A percentile compares a stretch with the other conserved stretches of the same genome.
These are phyloP conservation scores for Boletus rubescentipes DNA, from an alignment of 768 basidiomycete genomes.

Conservation along the genomic window DNA sequence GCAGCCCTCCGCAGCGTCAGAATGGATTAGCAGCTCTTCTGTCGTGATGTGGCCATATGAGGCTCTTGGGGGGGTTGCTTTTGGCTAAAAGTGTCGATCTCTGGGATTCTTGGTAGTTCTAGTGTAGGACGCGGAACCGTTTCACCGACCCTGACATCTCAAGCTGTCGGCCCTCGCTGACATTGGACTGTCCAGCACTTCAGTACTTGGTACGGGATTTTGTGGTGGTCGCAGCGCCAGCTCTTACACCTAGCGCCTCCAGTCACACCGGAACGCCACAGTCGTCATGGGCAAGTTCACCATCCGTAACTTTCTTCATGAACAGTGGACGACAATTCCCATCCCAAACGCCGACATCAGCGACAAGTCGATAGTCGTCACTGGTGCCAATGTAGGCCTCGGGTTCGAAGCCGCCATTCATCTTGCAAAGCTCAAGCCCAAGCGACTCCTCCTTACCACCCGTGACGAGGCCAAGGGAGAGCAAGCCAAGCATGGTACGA, in stretches of 20 bases:
- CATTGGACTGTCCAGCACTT: too few species aligned
- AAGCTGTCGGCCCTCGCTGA: too few species aligned
- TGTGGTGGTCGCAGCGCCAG: too few species aligned
- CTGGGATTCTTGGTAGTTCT: too few species aligned
- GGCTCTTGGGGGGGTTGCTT: neutral
- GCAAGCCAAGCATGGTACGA: constrained; percentile 19
- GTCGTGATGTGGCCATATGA: too few species aligned
- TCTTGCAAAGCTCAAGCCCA: constrained; percentile 25
- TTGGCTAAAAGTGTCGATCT: neutral
- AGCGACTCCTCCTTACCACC: constrained; percentile 25
- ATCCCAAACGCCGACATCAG: constrained; percentile 18
- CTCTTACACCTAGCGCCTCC: too few species aligned
- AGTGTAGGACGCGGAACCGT: too few species aligned
- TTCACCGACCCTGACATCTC: too few species aligned
- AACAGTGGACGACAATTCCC: constrained; percentile 31
- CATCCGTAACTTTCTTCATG: constrained; percentile 17
- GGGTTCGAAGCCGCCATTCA: constrained; percentile 31
- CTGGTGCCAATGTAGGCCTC: constrained; percentile 30
- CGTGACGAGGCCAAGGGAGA: constrained; percentile 23
- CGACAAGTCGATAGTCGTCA: constrained; percentile 26
- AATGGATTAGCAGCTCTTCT: neutral
- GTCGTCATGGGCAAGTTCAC: constrained; percentile 26
- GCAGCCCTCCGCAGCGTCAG: too few species aligned
- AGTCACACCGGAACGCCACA: neutral
- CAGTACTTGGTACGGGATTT: too few species aligned